Evolutionary conservation across 2,329 filamentous ascomycete species (phyloP).

Genomic region (Pezicula radicicola): DNA sequence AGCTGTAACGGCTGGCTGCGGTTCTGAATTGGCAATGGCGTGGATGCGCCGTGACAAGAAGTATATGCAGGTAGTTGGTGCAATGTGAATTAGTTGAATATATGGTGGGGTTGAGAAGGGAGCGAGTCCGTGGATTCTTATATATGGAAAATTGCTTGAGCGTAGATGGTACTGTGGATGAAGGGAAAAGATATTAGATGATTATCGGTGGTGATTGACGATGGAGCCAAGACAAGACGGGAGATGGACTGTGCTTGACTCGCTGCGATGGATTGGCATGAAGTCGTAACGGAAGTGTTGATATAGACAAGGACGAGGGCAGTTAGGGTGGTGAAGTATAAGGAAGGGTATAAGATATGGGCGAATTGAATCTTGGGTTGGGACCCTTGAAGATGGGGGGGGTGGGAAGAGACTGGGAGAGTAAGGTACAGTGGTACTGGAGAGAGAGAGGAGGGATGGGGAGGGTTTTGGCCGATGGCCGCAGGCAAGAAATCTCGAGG

Average conservation of each 20-base stretch:
- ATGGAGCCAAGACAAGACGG: background rate
- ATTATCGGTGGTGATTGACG: background rate
- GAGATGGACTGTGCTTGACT: background rate
- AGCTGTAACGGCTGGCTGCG: background rate
- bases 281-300: background rate
- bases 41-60: background rate
- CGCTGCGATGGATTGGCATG: background rate
- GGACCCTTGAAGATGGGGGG: background rate
- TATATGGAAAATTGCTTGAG: background rate
- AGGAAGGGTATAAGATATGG: background rate
- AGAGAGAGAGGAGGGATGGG: too few relatives aligned
- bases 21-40: background rate
- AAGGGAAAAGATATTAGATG: background rate
- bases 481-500: too few relatives aligned
- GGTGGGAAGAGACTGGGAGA: too few relatives aligned
- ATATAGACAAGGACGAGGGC: background rate
- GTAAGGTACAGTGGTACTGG: too few relatives aligned
- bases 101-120: background rate
- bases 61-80: background rate
- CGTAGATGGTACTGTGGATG: background rate
- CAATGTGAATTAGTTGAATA: background rate
- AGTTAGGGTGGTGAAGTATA: background rate
- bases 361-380: background rate
- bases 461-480: too few relatives aligned
- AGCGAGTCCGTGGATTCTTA: background rate